A percentile compares a stretch with the other conserved stretches of the same genome.
phyloP scores from a whole-genome alignment of 2,329 filamentous ascomycete genomes.

The Samsoniella hepiali region DNA sequence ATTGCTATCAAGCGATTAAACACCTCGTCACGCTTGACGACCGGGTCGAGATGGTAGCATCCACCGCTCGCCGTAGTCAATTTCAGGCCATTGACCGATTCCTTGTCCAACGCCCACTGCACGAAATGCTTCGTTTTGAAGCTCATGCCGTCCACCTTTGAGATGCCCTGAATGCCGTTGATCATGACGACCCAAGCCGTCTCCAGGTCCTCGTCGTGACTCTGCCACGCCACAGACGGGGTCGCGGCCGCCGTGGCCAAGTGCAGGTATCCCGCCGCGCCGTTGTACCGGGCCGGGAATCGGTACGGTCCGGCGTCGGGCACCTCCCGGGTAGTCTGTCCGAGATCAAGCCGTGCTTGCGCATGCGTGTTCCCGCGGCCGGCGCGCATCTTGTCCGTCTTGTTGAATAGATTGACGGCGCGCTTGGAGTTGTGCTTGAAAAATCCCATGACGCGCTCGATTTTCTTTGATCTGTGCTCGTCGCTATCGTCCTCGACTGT shows the following conservation, averaged over 20 bases:
- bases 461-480: slow-evolving; percentile 49
- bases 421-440: slow-evolving; percentile 1
- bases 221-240: background rate
- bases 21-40: background rate
- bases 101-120: slow-evolving; percentile 2
- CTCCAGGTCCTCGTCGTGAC: background rate
- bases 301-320: slow-evolving; percentile 64
- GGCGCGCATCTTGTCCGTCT: slow-evolving; percentile 64
- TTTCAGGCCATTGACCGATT: background rate
- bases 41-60: background rate
- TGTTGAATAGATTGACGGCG: slow-evolving; percentile 64
- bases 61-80: background rate
- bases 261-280: slow-evolving; percentile 55
- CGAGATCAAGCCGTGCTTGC: slow-evolving; percentile 67
- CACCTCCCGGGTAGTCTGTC: slow-evolving; percentile 42
- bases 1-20: slow-evolving; percentile 13
- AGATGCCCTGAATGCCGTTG: background rate
- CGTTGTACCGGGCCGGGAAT: slow-evolving; percentile 68
- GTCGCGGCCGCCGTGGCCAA: background rate
- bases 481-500: slow-evolving; percentile 18
- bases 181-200: background rate
- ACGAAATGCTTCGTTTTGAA: background rate
- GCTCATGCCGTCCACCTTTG: slow-evolving; percentile 2
- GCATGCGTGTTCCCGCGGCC: slow-evolving; percentile 47
- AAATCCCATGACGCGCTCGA: slow-evolving; percentile 6